These are phyloP conservation scores for Crithidia thermophila DNA, from an alignment of 208 protist genomes.

Conservation along the genomic window DNA sequence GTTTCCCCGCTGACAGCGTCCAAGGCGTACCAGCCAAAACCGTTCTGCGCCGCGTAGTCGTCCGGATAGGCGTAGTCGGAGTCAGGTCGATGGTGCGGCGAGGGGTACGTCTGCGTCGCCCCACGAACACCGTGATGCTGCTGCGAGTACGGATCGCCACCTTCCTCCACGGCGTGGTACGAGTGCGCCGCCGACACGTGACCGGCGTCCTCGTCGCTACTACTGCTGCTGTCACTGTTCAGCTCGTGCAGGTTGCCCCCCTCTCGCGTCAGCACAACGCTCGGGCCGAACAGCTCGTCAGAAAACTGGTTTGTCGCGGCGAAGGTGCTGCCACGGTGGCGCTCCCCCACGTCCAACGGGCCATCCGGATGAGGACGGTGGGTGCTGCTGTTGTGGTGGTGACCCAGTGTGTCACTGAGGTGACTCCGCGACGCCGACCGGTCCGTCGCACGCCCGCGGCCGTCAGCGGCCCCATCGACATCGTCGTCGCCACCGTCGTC, in stretches of 20 bases:
- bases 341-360: no score
- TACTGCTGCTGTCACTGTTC: neutral
- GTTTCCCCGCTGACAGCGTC: neutral
- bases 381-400: neutral
- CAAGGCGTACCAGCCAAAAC: constrained; percentile 4
- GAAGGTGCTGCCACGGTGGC: neutral
- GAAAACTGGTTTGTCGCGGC: neutral
- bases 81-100: no score
- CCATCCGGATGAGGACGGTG: neutral
- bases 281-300: constrained; percentile 4
- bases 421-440: no score
- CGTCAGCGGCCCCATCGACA: neutral
- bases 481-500: neutral
- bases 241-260: neutral
- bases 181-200: constrained; percentile 1
- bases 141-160: neutral
- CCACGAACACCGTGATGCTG: neutral
- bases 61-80: neutral
- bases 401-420: no score
- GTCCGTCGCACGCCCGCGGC: no score
- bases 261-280: neutral
- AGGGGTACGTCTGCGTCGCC: neutral
- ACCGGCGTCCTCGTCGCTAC: neutral
- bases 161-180: neutral
- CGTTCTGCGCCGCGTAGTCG: constrained; percentile 1